Base-by-base conservation (phyloP, 2,329 filamentous ascomycete species). In the Ophiocordyceps camponoti-leonardi region DNA sequence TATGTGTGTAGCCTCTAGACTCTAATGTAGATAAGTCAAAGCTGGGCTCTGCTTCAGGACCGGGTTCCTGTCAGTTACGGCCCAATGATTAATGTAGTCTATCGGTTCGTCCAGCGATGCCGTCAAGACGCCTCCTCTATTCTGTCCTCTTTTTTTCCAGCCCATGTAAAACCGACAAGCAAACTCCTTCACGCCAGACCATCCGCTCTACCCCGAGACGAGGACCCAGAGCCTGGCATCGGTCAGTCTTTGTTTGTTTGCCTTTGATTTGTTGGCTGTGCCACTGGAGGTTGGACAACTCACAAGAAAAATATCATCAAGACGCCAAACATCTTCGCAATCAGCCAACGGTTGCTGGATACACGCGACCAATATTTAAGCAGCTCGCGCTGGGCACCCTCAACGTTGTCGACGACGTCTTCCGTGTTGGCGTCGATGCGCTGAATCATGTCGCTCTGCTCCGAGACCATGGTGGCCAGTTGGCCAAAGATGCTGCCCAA, bases 401-500 rank as follows among this genome's bases (percentile, higher is more conserved):
- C 79, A n/a, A 98, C 90, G 55, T 98, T 98, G 58, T 96, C 90
- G 46, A 98, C 90, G 6, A 98, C 86, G 55, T 95, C 88, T 58
- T 98, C 92, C 1, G 90, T 95, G 62, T 96, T 95, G 52, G 90
- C 90, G 56, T 96, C 90, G 58, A 95, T 95, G 44, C 90, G 75
- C 64, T 96, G 86, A 52, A 98, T 94, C 83, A 94, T 94, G 64
- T 95, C 92, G 49, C 85, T 86, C 66, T 98, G 92, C 62, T 98
- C 90, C 46, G 83, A 86, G 28, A 98, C 92, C 92, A 98, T 96
- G 53, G 86, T 81, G 33, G 92, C 90, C 44, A 98, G 68, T 63
- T 98, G 90, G 10, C 87, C 86, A 60, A 96, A 96, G 50, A 95
- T 95, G 44, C 68, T 68, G 26, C 92, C 92, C 1, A 98, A 71